Evolutionary conservation across 2,329 filamentous ascomycete genomes (phyloP).

Genomic region (Curvularia verruculosa): DNA sequence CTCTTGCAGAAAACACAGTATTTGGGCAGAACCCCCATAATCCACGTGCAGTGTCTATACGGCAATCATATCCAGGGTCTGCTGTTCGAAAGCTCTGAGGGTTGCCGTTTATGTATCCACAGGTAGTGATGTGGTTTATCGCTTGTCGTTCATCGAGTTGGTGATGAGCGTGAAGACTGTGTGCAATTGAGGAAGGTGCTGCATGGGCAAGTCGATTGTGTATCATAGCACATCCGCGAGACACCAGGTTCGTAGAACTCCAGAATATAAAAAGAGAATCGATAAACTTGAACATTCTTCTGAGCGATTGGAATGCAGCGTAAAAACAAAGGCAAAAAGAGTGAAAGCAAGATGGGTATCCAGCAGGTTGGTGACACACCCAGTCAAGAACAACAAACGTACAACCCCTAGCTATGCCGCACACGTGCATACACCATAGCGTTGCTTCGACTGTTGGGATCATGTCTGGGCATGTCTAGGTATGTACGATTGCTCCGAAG

Average conservation of each 20-base stretch:
- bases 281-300: slow-evolving; percentile 1
- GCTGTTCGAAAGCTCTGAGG: slow-evolving; percentile 9
- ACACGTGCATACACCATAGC: neutral
- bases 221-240: neutral
- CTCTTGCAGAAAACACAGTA: slow-evolving; percentile 15
- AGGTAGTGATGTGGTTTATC: slow-evolving; percentile 12
- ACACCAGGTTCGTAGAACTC: neutral
- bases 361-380: slow-evolving; percentile 1
- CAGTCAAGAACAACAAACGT: slow-evolving; percentile 3
- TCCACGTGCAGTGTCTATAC: slow-evolving; percentile 21
- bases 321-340: neutral
- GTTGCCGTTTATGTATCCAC: slow-evolving; percentile 22
- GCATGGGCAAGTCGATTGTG: neutral
- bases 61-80: slow-evolving; percentile 16
- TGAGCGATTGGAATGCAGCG: slow-evolving; percentile 1
- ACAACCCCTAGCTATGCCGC: slow-evolving; percentile 4
- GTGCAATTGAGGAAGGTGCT: neutral
- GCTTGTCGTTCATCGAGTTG: slow-evolving; percentile 5
- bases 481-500: neutral
- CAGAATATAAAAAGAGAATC: slow-evolving; percentile 2
- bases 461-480: neutral
- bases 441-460: neutral
- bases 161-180: neutral
- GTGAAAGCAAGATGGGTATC: neutral
- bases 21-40: slow-evolving; percentile 27